phyloP scores from a whole-genome alignment of 2,329 filamentous ascomycete genomes.

The Aspergillus thermomutatus region DNA sequence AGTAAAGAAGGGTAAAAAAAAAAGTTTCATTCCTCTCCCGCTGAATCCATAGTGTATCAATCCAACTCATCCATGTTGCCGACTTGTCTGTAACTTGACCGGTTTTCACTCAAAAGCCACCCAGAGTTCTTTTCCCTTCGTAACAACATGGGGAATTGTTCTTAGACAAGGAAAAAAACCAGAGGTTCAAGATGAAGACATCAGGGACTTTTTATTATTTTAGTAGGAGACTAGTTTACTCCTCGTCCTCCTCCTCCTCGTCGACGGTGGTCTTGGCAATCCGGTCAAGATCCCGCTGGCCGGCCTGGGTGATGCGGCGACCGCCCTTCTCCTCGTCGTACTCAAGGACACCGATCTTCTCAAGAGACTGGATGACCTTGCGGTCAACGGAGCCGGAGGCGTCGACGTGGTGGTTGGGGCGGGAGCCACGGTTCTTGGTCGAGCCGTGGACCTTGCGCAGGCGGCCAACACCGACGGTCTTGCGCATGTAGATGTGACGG shows the following conservation, averaged over 20 bases:
- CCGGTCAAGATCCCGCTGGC: constrained; percentile 98
- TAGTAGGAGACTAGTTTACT: constrained; percentile 36
- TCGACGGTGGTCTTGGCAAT: constrained; percentile 71
- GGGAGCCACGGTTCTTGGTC: constrained; percentile 93
- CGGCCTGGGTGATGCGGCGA: constrained; percentile 94
- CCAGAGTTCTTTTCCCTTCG: background rate
- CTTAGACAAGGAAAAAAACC: constrained; percentile 3
- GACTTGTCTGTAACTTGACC: background rate
- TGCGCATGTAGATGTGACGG: constrained; percentile 98
- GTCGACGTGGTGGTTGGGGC: constrained; percentile 91
- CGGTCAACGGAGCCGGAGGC: constrained; percentile 94
- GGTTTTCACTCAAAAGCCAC: background rate
- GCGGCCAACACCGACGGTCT: constrained; percentile 97
- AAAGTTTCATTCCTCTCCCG: background rate
- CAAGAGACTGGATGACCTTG: constrained; percentile 93
- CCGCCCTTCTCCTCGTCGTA: constrained; percentile 98
- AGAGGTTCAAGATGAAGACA: constrained; percentile 11
- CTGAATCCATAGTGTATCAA: background rate
- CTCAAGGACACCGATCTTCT: constrained; percentile 99
- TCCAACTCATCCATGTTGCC: background rate
- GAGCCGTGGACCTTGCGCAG: constrained; percentile 94
- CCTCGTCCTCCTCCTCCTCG: constrained; percentile 44
- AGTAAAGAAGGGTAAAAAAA: background rate
- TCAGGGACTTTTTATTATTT: constrained; percentile 27
- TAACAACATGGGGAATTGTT: background rate